Conservation (phyloP, 2,329 filamentous ascomycete species). For the Cercospora nicotianae region DNA sequence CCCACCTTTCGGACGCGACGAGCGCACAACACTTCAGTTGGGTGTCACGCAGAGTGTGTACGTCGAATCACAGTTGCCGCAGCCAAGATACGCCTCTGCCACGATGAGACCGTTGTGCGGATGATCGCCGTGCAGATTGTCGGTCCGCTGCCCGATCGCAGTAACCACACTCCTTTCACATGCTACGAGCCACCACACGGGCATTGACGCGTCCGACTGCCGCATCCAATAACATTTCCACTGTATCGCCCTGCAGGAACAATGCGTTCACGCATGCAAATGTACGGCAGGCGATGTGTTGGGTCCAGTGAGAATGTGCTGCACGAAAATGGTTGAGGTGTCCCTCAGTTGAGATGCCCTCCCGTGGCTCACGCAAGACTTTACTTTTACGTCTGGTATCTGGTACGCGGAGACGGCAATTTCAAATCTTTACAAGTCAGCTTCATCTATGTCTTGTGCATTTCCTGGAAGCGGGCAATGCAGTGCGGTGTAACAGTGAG, state of each 20-base stretch:
- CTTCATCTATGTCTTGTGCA: not conserved
- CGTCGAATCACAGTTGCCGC: not conserved
- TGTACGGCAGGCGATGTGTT: not conserved
- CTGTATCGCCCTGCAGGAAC: not conserved
- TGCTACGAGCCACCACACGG: not conserved
- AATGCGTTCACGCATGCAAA: constrained; percentile 1
- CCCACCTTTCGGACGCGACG: not conserved
- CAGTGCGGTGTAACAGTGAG: not conserved
- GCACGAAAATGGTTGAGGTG: not conserved
- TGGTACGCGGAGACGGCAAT: not conserved
- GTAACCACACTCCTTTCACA: constrained; percentile 7
- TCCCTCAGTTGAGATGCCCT: not conserved
- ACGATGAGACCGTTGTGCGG: not conserved
- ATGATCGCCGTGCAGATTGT: not conserved
- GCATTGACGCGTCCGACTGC: not conserved
- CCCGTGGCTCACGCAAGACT: not conserved
- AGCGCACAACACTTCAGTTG: not conserved
- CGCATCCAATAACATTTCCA: not conserved
- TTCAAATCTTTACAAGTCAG: not conserved
- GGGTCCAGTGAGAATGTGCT: not conserved
- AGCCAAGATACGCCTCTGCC: not conserved
- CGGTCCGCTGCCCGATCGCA: not conserved
- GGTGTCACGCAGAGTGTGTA: not conserved
- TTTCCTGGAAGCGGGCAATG: not conserved
- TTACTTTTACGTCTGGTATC: not conserved